These are phyloP conservation scores for Kuraishia piskuri DNA, from an alignment of 805 yeast species.

Conservation along the genomic window DNA sequence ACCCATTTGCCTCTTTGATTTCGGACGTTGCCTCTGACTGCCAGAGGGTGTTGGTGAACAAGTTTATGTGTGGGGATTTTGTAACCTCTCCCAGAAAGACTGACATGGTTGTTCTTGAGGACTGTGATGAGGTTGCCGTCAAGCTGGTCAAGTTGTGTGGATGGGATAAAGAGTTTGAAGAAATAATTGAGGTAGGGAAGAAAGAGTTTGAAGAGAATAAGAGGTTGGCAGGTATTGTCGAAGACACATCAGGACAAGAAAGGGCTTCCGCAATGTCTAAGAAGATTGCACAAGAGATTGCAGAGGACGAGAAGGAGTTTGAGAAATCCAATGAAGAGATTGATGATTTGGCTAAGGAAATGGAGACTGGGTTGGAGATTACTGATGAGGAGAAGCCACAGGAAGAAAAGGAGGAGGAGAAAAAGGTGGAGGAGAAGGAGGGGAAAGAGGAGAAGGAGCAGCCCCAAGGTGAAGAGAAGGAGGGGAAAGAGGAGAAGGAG, in stretches of 20 bases:
- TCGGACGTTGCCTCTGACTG: constrained; percentile 42
- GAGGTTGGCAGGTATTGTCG: constrained; percentile 5
- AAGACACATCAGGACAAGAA: constrained; percentile 6
- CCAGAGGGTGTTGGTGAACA: constrained; percentile 61
- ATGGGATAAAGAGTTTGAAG: constrained; percentile 51
- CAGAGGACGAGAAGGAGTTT: constrained; percentile 14
- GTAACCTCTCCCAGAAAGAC: constrained; percentile 37
- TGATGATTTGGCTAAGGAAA: constrained; percentile 5
- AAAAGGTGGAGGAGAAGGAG: not conserved
- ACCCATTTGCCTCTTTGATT: constrained; percentile 85
- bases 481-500: not conserved
- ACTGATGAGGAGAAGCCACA: not conserved
- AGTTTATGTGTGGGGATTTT: constrained; percentile 74
- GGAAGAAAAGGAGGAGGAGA: not conserved
- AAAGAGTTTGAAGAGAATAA: constrained; percentile 6
- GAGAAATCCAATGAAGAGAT: constrained; percentile 8
- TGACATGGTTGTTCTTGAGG: constrained; percentile 54
- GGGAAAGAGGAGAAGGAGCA: not conserved
- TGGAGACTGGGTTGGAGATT: not conserved
- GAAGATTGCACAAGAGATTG: constrained; percentile 17
- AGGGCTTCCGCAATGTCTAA: constrained; percentile 16
- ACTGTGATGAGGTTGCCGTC: constrained; percentile 60
- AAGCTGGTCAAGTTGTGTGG: constrained; percentile 46
- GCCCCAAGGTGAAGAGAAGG: not conserved
- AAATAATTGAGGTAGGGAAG: constrained; percentile 24